Evolutionary conservation across 768 basidiomycete species (phyloP).

Genomic region (Lepiota brunneoincarnata): DNA sequence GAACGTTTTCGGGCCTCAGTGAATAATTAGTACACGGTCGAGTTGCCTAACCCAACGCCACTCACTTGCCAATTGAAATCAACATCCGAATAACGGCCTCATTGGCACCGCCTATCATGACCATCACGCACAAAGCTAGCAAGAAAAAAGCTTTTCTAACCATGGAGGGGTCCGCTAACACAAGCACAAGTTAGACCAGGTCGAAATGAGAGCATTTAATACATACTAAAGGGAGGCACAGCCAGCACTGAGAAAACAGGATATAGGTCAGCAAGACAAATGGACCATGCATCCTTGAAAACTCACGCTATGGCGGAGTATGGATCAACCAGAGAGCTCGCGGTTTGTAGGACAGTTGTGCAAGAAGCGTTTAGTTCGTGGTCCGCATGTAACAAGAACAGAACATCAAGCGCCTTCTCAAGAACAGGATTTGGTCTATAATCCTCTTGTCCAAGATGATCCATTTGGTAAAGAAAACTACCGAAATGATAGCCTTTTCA

Average conservation of each 20-base stretch:
- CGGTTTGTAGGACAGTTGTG: slow-evolving; percentile 86
- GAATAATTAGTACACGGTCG: not conserved
- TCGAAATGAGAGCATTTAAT: not conserved
- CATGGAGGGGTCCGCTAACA: slow-evolving; percentile 67
- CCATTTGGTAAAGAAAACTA: slow-evolving; percentile 90
- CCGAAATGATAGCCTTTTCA: not conserved
- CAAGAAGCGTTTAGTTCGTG: slow-evolving; percentile 88
- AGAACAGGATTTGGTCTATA: slow-evolving; percentile 84
- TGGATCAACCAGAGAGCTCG: slow-evolving; percentile 86
- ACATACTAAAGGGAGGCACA: slow-evolving; percentile 86
- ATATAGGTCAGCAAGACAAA: not conserved
- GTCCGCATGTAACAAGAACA: slow-evolving; percentile 88
- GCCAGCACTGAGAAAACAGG: slow-evolving; percentile 54
- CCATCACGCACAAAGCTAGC: slow-evolving; percentile 5
- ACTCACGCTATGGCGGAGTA: slow-evolving; percentile 80
- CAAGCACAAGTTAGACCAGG: slow-evolving; percentile 8
- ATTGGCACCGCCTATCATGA: slow-evolving; percentile 71
- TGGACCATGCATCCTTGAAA: not conserved
- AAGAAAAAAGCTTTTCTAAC: slow-evolving; percentile 22
- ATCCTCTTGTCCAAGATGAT: slow-evolving; percentile 69
- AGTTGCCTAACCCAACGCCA: not conserved
- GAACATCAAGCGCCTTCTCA: slow-evolving; percentile 81
- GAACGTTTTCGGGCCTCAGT: slow-evolving; percentile 75
- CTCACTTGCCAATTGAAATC: slow-evolving; percentile 79
- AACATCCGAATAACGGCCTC: slow-evolving; percentile 96